These are phyloP conservation scores for Sequoiadendron giganteum DNA, from an alignment of 75 land plant species.

Conservation along the genomic window DNA sequence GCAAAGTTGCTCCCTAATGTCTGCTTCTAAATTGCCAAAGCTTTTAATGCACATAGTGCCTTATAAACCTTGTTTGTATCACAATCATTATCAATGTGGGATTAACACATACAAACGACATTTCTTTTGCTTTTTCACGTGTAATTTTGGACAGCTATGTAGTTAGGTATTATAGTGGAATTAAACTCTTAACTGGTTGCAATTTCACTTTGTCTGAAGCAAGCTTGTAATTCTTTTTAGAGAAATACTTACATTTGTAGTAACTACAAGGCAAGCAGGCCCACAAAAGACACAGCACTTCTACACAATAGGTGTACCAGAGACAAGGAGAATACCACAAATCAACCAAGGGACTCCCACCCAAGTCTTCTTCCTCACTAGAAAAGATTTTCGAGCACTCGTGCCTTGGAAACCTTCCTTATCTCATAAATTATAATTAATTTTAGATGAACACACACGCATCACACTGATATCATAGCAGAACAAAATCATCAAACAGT, in stretches of 20 bases:
- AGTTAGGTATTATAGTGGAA: neutral
- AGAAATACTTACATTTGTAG: neutral
- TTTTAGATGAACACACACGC: neutral
- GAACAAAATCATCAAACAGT: neutral
- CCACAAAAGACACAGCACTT: neutral
- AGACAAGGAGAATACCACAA: neutral
- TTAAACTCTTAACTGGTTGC: neutral
- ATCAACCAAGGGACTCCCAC: neutral
- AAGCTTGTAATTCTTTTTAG: neutral
- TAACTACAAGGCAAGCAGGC: neutral
- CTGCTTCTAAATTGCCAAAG: no score
- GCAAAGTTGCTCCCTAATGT: no score
- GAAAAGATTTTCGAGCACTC: neutral
- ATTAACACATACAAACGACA: no score
- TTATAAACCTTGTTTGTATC: no score
- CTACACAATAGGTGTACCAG: neutral
- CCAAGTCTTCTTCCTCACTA: neutral
- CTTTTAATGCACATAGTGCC: no score
- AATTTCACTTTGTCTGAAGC: no score
- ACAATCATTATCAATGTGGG: no score
- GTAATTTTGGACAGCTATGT: neutral
- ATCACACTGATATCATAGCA: neutral
- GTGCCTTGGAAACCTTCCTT: no score
- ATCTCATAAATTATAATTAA: no score
- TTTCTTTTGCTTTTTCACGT: neutral